These are phyloP conservation scores for Pneumocystis wakefieldiae DNA, from an alignment of 1,139 yeast genomes.

Conservation along the genomic window DNA sequence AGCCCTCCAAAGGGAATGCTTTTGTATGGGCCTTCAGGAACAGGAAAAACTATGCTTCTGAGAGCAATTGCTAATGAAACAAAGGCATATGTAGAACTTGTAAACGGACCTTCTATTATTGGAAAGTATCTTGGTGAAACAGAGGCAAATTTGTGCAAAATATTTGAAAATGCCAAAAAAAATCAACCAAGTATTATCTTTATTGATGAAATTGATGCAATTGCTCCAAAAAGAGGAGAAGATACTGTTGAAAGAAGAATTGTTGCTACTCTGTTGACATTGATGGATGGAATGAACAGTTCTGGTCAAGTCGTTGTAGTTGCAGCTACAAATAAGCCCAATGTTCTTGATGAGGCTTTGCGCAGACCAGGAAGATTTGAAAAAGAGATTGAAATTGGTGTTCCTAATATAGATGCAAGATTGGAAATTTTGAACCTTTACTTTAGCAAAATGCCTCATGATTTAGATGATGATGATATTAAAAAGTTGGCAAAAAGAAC, in stretches of 20 bases:
- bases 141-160: constrained; percentile 64
- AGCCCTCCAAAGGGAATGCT: constrained; percentile 82
- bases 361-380: constrained; percentile 91
- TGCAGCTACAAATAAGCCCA: constrained; percentile 74
- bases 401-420: constrained; percentile 92
- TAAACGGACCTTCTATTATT: constrained; percentile 83
- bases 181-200: constrained; percentile 78
- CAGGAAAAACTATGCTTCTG: constrained; percentile 85
- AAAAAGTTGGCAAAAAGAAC: constrained; percentile 53
- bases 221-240: constrained; percentile 79
- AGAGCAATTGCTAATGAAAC: constrained; percentile 62
- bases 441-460: constrained; percentile 51
- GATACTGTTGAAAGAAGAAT: constrained; percentile 60
- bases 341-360: constrained; percentile 67
- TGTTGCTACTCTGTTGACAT: constrained; percentile 70
- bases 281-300: constrained; percentile 64
- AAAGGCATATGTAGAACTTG: constrained; percentile 63
- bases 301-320: constrained; percentile 58
- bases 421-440: constrained; percentile 61
- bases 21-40: constrained; percentile 93
- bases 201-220: constrained; percentile 83
- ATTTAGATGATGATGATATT: constrained; percentile 42
- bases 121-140: constrained; percentile 91
- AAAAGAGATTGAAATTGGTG: constrained; percentile 91
- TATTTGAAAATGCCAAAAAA: constrained; percentile 67